A percentile compares a stretch with the other conserved stretches of the same genome.
phyloP scores from a whole-genome alignment of 139 green algal species.

The Tetraselmis chui region DNA sequence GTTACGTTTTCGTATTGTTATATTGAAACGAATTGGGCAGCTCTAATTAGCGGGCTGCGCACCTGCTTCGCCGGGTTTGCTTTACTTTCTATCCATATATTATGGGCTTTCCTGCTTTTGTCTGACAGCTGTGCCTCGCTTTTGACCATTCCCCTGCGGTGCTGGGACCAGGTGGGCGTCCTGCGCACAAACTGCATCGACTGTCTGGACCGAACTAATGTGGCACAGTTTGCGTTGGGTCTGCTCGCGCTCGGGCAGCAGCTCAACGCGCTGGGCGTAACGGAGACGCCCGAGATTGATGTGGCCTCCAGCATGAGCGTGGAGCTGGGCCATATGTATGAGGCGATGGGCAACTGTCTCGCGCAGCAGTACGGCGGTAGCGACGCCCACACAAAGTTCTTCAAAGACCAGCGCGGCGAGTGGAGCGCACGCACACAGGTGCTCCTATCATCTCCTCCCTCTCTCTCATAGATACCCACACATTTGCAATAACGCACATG shows the following conservation, averaged over 20 bases:
- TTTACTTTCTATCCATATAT: no score
- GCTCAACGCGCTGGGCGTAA: constrained; percentile 56
- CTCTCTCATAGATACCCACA: no score
- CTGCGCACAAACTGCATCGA: constrained; percentile 96
- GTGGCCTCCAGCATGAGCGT: constrained; percentile 43
- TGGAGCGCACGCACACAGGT: constrained; percentile 55
- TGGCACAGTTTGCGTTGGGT: constrained; percentile 80
- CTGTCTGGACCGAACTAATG: constrained; percentile 95
- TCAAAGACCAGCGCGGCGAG: constrained; percentile 69
- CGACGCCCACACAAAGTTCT: constrained; percentile 85
- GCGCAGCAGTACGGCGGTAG: constrained; percentile 85
- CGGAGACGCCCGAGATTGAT: constrained; percentile 36
- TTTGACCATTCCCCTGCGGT: no score
- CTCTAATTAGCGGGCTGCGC: no score
- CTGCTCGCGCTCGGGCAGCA: constrained; percentile 69
- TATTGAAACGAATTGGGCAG: no score
- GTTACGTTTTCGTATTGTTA: no score
- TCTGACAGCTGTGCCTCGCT: no score
- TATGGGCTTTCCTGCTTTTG: no score
- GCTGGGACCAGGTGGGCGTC: constrained; percentile 50
- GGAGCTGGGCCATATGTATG: constrained; percentile 85
- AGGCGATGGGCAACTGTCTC: constrained; percentile 82
- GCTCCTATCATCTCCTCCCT: neutral
- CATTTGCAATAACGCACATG: no score
- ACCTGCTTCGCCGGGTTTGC: no score